Evolutionary conservation across 495 filamentous ascomycete species (phyloP), one percentile per base, ranked within the genome.

Genomic region (Penicillium silybi): DNA sequence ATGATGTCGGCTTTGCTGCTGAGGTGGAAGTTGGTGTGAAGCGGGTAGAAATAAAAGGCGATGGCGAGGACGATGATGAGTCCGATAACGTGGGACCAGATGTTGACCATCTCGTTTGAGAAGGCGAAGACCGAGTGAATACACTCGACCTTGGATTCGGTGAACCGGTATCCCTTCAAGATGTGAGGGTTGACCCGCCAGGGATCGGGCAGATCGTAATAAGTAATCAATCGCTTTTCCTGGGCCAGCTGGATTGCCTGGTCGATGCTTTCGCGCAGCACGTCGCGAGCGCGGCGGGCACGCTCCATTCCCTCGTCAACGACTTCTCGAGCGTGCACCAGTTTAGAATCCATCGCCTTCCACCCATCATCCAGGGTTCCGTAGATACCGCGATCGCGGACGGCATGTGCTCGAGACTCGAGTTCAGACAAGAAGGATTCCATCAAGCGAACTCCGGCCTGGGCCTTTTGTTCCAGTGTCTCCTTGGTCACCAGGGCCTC

Each of bases 161-260:
- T 87, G 74, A 99, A 99, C 34, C 93, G 92, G 64, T 99, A 99
- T 29, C 93, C 93, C 10, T 76, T 78, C 19, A 83, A 72, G 65
- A 99, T 97, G 70, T 97, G 89, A 5, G 92, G 91, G 69, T 99
- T 99, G 49, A 96, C 82, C 41, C 87, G 81, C 93, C 93, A 99
- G 1, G 93, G 93, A 11, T 89, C 73, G 6, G 93, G 93, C 1
- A 99, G 79, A 48, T 96, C 90, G 26, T 91, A 83, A 69, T 96
- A 97, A 37, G 80, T 80, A 58, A 99, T 88, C 26, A 97, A 72
- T 19, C 92, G 88, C 29, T 87, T 76, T 64, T 96, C 86, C 47
- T 85, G 78, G 13, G 95, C 93, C 26, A 86, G 82, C 25, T 78
- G 58, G 54, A 97, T 84, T 19, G 92, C 92, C 17, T 74, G 72